phyloP scores from a whole-genome alignment of 495 filamentous ascomycete species.

The Podospora tetraspora region DNA sequence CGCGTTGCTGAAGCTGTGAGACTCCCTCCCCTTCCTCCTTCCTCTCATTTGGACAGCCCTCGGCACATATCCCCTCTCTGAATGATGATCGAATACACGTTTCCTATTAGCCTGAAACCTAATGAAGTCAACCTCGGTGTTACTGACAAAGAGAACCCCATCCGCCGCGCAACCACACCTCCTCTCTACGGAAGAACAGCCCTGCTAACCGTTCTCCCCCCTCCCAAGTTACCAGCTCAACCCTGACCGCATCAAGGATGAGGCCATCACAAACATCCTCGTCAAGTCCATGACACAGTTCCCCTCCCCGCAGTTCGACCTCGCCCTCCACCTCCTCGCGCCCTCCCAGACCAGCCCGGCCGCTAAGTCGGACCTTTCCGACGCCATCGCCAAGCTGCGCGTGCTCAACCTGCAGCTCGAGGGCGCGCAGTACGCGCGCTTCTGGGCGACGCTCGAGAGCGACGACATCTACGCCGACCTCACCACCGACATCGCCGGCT shows the following conservation, averaged over 20 bases:
- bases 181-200: not conserved
- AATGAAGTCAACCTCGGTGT: conserved; percentile 54
- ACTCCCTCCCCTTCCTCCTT: conserved; percentile 27
- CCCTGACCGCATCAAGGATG: conserved; percentile 92
- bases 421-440: conserved; percentile 76
- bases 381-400: conserved; percentile 86
- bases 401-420: conserved; percentile 78
- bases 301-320: conserved; percentile 91
- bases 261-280: conserved; percentile 97
- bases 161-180: not conserved
- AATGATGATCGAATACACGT: conserved; percentile 81
- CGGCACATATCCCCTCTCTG: conserved; percentile 12
- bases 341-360: conserved; percentile 36
- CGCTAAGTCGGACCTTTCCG: conserved; percentile 57
- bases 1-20: conserved; percentile 95
- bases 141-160: conserved; percentile 51
- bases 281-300: conserved; percentile 97
- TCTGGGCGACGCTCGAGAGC: conserved; percentile 89
- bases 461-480: conserved; percentile 97
- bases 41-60: conserved; percentile 7
- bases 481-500: conserved; percentile 86
- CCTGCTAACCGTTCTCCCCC: not conserved
- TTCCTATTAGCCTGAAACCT: conserved; percentile 96
- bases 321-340: conserved; percentile 84
- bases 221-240: conserved; percentile 93